Conservation (phyloP, 257 asterid genomes). For the Marsdenia floribunda region DNA sequence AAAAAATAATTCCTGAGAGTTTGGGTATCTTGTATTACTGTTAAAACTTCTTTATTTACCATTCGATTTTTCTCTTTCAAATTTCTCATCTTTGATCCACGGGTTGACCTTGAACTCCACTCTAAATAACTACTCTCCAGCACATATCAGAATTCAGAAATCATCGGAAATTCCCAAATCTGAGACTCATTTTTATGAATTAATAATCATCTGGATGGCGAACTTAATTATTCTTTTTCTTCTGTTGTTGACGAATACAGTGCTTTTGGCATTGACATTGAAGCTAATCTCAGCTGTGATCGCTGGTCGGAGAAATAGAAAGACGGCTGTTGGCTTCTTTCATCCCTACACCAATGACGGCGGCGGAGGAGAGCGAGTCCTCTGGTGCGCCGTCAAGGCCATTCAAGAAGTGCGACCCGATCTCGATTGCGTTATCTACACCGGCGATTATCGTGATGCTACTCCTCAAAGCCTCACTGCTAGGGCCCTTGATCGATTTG, state of each 20-base stretch:
- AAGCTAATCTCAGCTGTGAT: slow-evolving; percentile 18
- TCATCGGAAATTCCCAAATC: not conserved
- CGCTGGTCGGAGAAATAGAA: slow-evolving; percentile 37
- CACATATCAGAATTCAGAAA: not conserved
- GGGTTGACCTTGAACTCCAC: too few species aligned
- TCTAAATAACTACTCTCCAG: too few species aligned
- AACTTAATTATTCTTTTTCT: not conserved
- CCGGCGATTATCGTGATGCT: slow-evolving; percentile 79
- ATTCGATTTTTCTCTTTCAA: too few species aligned
- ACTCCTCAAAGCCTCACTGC: slow-evolving; percentile 59
- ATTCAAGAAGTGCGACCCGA: slow-evolving; percentile 74
- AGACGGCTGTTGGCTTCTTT: slow-evolving; percentile 63
- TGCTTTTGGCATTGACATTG: slow-evolving; percentile 7
- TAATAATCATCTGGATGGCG: slow-evolving; percentile 8
- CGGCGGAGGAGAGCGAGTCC: slow-evolving; percentile 97
- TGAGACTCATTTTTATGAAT: not conserved
- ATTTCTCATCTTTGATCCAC: too few species aligned
- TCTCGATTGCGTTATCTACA: slow-evolving; percentile 69
- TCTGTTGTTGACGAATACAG: slow-evolving; percentile 3
- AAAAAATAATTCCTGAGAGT: too few species aligned
- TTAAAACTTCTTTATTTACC: too few species aligned
- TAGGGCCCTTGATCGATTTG: slow-evolving; percentile 79
- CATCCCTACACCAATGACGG: slow-evolving; percentile 96
- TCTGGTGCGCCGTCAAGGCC: slow-evolving; percentile 96
- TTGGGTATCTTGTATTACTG: too few species aligned